Evolutionary conservation across 768 basidiomycete species (phyloP).

Genomic region (Hemileccinum impolitum): DNA sequence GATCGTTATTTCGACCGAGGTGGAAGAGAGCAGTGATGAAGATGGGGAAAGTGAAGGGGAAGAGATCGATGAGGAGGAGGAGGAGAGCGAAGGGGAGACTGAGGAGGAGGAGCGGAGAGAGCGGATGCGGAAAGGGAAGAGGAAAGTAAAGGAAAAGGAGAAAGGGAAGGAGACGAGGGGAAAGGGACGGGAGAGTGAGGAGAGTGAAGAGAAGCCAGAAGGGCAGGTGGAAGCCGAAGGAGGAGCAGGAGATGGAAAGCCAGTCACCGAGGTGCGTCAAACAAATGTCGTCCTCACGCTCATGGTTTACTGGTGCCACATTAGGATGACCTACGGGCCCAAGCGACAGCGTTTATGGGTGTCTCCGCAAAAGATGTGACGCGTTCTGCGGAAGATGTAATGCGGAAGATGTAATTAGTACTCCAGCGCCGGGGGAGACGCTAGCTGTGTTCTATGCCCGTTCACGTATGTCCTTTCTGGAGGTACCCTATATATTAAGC

Average conservation of each 20-base stretch:
- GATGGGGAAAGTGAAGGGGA: slow-evolving; percentile 60
- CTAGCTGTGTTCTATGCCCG: slow-evolving; percentile 81
- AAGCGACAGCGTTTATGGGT: slow-evolving; percentile 58
- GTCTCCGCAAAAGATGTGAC: slow-evolving; percentile 51
- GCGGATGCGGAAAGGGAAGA: background rate
- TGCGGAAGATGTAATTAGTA: slow-evolving; percentile 69
- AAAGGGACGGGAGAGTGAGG: slow-evolving; percentile 21
- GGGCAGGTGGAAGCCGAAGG: background rate
- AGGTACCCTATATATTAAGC: background rate
- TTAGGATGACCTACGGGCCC: slow-evolving; percentile 39
- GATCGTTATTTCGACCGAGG: slow-evolving; percentile 58
- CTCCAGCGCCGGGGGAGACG: slow-evolving; percentile 82
- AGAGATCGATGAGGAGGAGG: slow-evolving; percentile 50
- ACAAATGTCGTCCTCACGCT: no score
- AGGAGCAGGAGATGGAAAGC: slow-evolving; percentile 15
- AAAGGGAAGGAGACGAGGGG: background rate
- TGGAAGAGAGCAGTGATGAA: slow-evolving; percentile 58
- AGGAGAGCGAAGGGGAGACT: slow-evolving; percentile 17
- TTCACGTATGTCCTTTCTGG: slow-evolving; percentile 50
- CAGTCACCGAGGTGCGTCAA: slow-evolving; percentile 1
- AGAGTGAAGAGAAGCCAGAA: slow-evolving; percentile 29
- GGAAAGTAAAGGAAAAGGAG: slow-evolving; percentile 2
- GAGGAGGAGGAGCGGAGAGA: slow-evolving; percentile 16
- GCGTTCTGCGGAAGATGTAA: slow-evolving; percentile 66
- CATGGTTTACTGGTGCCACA: background rate